These are phyloP conservation scores for Vigna mungo DNA, from an alignment of 306 rosid genomes.

Conservation along the genomic window DNA sequence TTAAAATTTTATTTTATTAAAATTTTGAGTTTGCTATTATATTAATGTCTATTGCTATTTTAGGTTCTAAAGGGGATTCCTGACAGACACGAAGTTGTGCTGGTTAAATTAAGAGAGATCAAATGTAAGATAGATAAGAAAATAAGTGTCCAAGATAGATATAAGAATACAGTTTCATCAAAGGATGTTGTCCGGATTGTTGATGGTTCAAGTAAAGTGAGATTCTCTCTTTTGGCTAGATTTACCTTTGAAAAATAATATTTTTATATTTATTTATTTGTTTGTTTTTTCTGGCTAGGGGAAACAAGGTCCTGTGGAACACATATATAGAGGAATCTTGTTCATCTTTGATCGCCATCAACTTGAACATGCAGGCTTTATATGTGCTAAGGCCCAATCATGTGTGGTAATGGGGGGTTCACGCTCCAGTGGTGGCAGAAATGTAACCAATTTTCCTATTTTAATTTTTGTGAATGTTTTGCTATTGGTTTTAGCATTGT, in stretches of 20 bases:
- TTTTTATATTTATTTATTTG: slow-evolving; percentile 1
- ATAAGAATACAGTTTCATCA: slow-evolving; percentile 72
- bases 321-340: slow-evolving; percentile 85
- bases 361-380: slow-evolving; percentile 97
- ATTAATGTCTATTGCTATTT: slow-evolving; percentile 38
- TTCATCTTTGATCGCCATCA: slow-evolving; percentile 94
- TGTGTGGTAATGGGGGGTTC: slow-evolving; percentile 96
- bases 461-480: neutral
- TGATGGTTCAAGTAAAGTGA: slow-evolving; percentile 93
- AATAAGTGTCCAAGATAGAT: slow-evolving; percentile 78
- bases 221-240: slow-evolving; percentile 43
- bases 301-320: slow-evolving; percentile 98
- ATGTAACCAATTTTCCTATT: slow-evolving; percentile 54
- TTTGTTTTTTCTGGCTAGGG: slow-evolving; percentile 58
- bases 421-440: slow-evolving; percentile 83
- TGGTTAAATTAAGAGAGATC: slow-evolving; percentile 87
- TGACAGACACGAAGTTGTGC: slow-evolving; percentile 87
- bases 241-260: slow-evolving; percentile 39
- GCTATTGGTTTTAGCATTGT: slow-evolving; percentile 7
- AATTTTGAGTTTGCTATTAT: slow-evolving; percentile 6
- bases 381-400: slow-evolving; percentile 90
- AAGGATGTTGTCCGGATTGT: slow-evolving; percentile 89
- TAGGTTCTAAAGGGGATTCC: slow-evolving; percentile 97
- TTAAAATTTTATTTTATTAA: neutral
- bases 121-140: slow-evolving; percentile 90